A percentile compares a stretch with the other conserved stretches of the same genome.
phyloP scores from a whole-genome alignment of 1,284 basidiomycete species.

The Cystobasidium sp. region DNA sequence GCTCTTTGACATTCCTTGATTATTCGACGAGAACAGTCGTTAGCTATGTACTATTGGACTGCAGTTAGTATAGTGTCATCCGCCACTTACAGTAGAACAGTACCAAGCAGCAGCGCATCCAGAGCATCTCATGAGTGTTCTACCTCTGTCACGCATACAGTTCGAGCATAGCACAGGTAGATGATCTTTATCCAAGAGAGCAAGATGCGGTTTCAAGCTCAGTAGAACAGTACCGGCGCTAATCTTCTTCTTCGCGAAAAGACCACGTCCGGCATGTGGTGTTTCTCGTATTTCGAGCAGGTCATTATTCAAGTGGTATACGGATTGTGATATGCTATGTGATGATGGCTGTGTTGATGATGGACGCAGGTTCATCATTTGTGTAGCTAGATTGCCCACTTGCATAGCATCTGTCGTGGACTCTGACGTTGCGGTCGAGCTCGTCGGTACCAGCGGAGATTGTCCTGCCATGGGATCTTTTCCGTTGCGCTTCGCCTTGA shows the following conservation, averaged over 20 bases:
- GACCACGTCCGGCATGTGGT: constrained; percentile 20
- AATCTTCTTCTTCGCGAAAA: constrained; percentile 36
- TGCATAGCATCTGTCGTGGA: neutral
- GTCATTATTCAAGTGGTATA: constrained; percentile 13
- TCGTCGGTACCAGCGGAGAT: neutral
- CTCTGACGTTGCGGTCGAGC: neutral
- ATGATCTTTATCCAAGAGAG: constrained; percentile 39
- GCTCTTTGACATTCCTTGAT: constrained; percentile 71
- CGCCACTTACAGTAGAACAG: constrained; percentile 66
- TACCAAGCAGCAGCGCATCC: constrained; percentile 71
- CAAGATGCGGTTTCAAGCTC: constrained; percentile 21
- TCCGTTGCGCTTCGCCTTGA: constrained; percentile 11
- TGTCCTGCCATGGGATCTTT: neutral
- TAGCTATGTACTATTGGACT: neutral
- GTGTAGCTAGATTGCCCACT: neutral
- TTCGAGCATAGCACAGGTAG: constrained; percentile 27
- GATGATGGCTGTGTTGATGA: neutral
- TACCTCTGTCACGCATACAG: constrained; percentile 29
- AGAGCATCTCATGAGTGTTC: constrained; percentile 61
- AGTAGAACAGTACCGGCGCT: constrained; percentile 36
- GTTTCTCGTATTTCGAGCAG: constrained; percentile 32
- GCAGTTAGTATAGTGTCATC: constrained; percentile 1
- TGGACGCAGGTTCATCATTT: neutral
- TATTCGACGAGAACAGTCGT: neutral
- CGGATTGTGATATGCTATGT: neutral